phyloP scores from a whole-genome alignment of 441 rosid genomes.

The Lepidium campestre region DNA sequence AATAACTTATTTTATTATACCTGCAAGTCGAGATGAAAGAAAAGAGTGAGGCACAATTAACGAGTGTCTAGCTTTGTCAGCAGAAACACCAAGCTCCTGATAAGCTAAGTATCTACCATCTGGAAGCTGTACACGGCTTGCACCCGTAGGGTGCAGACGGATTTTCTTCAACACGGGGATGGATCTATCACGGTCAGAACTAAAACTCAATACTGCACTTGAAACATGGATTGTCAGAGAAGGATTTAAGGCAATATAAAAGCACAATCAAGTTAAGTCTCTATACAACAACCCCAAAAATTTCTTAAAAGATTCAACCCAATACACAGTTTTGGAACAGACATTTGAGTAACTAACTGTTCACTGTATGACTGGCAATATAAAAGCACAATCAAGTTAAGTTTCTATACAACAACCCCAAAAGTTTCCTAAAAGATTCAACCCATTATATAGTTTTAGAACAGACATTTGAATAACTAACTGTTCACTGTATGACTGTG shows the following conservation, averaged over 20 bases:
- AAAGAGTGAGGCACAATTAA: slow-evolving; percentile 74
- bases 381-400: not conserved
- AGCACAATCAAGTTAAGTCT: not conserved
- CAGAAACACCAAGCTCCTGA: slow-evolving; percentile 66
- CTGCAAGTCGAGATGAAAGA: slow-evolving; percentile 89
- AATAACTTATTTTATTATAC: slow-evolving; percentile 29
- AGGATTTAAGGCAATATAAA: not conserved
- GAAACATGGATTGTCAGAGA: slow-evolving; percentile 15
- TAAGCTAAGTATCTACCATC: slow-evolving; percentile 90
- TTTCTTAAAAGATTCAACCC: not conserved
- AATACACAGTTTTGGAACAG: not conserved
- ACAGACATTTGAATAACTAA: not conserved
- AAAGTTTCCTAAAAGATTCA: not conserved
- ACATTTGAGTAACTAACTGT: not conserved
- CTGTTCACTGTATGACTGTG: not conserved
- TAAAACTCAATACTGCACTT: slow-evolving; percentile 60
- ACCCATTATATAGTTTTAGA: not conserved
- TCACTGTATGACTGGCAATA: not conserved
- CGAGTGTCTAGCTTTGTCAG: slow-evolving; percentile 68
- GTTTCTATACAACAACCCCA: not conserved
- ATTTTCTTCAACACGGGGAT: slow-evolving; percentile 48
- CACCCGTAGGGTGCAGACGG: slow-evolving; percentile 63
- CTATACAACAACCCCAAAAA: not conserved
- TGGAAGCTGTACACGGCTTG: slow-evolving; percentile 62
- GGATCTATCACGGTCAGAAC: slow-evolving; percentile 30